Conservation (phyloP, 192 early-diverging fungal genomes). For the Gamsiella multidivaricata region DNA sequence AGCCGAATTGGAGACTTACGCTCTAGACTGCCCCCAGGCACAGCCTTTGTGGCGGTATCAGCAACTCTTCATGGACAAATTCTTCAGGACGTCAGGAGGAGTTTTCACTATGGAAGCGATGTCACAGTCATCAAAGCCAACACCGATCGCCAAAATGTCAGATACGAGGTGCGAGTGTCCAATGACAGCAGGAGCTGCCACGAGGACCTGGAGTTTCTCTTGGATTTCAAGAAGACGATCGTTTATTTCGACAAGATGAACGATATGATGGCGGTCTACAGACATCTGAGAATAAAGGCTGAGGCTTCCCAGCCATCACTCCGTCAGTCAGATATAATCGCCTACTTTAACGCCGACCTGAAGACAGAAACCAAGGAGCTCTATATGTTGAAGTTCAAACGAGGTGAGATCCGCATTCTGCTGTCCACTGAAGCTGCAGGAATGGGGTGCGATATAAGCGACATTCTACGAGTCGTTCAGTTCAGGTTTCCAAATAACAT, state of each 20-base stretch:
- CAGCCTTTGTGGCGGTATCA: slow-evolving; percentile 4
- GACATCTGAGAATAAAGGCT: not conserved
- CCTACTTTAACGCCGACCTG: not conserved
- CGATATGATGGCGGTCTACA: not conserved
- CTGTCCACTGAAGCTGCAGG: no score
- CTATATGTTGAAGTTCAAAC: no score
- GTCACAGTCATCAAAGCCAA: not conserved
- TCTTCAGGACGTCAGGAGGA: slow-evolving; percentile 1
- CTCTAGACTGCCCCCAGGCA: not conserved
- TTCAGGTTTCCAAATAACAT: no score
- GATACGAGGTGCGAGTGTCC: not conserved
- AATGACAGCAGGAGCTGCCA: not conserved
- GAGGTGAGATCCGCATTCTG: no score
- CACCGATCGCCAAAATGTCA: slow-evolving; percentile 23
- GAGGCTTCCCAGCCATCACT: not conserved
- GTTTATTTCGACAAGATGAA: slow-evolving; percentile 10
- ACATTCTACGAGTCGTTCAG: no score
- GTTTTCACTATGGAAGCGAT: not conserved
- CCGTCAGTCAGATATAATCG: not conserved
- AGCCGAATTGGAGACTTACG: slow-evolving; percentile 9
- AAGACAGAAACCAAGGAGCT: not conserved
- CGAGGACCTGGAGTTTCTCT: not conserved
- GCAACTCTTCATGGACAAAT: slow-evolving; percentile 1
- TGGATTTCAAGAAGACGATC: slow-evolving; percentile 17
- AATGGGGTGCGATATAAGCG: no score